These are phyloP conservation scores for Paratinospora sagittata DNA, from an alignment of 164 flowering plant genomes.

Conservation along the genomic window DNA sequence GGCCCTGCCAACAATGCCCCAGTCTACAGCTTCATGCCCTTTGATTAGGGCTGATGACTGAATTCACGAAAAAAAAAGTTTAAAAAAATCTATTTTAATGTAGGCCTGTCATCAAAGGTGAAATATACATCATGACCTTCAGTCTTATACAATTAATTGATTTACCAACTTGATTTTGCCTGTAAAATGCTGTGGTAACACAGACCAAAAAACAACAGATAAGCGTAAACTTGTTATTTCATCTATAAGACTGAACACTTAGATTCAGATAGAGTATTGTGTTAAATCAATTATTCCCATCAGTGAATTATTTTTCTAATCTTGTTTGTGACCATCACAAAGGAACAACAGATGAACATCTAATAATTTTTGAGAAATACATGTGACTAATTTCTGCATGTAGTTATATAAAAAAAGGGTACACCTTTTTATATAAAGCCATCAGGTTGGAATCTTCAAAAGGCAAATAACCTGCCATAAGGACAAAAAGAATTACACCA, in stretches of 20 bases:
- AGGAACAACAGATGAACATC: neutral
- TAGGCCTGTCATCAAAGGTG: no score
- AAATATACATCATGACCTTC: no score
- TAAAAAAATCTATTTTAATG: no score
- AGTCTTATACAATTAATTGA: no score
- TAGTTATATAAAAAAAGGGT: conserved; percentile 1
- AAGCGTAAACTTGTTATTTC: neutral
- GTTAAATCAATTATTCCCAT: neutral
- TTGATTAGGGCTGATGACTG: no score
- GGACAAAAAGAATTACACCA: conserved; percentile 89
- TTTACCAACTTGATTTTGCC: no score
- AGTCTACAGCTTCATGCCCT: no score
- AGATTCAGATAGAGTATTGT: neutral
- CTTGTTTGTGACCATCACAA: neutral
- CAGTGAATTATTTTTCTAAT: neutral
- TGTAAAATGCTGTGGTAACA: neutral
- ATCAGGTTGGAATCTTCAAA: conserved; percentile 86
- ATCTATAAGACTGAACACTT: neutral
- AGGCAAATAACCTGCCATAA: conserved; percentile 95
- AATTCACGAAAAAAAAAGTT: no score
- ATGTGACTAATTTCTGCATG: neutral
- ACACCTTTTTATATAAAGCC: conserved; percentile 79
- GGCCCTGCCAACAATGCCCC: no score
- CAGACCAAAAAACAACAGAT: neutral
- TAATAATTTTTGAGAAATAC: neutral